Evolutionary conservation across 345 rosid genomes (phyloP).

Genomic region (Laguncularia racemosa): DNA sequence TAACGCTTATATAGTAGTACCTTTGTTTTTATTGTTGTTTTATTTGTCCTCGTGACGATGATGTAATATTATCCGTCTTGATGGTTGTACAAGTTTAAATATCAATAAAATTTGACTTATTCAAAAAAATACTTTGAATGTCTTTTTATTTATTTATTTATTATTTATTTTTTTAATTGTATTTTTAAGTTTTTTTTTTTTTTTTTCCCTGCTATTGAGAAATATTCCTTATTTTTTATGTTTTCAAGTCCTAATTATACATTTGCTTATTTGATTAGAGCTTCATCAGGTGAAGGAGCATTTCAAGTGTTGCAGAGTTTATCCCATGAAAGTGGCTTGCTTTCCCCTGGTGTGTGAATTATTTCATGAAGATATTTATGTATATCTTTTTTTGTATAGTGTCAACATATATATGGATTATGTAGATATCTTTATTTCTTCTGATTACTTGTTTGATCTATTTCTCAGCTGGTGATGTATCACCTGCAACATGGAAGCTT

Average conservation of each 20-base stretch:
- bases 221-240: too few species aligned
- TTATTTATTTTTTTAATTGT: too few species aligned
- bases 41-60: too few species aligned
- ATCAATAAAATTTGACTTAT: too few species aligned
- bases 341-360: conserved; percentile 55
- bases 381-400: background rate
- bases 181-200: background rate
- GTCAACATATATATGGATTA: background rate
- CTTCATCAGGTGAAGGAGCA: conserved; percentile 84
- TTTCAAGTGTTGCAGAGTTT: conserved; percentile 66
- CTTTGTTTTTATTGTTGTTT: too few species aligned
- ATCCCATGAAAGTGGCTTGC: conserved; percentile 61
- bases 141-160: too few species aligned
- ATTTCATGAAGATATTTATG: conserved; percentile 3
- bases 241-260: background rate
- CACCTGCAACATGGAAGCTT: conserved; percentile 81
- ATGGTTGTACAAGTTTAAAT: too few species aligned
- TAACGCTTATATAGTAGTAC: too few species aligned
- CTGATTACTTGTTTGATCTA: background rate
- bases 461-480: conserved; percentile 39
- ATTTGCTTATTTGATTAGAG: conserved; percentile 35
- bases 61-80: too few species aligned
- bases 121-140: too few species aligned
- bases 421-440: conserved; percentile 3
- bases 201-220: too few species aligned